Evolutionary conservation across 495 filamentous ascomycete genomes (phyloP).

Genomic region (Neurospora pannonica): DNA sequence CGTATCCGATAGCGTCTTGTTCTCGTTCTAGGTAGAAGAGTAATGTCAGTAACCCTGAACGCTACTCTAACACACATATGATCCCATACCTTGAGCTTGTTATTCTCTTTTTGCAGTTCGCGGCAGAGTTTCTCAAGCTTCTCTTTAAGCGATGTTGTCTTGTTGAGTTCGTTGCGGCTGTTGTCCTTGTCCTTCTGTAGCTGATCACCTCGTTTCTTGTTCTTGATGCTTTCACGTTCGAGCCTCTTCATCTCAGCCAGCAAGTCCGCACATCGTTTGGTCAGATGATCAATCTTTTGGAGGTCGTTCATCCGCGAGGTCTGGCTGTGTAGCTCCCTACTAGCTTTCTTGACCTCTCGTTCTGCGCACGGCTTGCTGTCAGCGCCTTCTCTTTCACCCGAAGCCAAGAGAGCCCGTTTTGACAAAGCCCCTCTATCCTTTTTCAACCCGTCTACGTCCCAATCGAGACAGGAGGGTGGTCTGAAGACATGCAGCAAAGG

Average conservation of each 20-base stretch:
- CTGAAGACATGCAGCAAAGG: not conserved
- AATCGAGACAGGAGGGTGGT: not conserved
- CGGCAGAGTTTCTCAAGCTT: conserved; percentile 92
- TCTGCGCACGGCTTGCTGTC: conserved; percentile 26
- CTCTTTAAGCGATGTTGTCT: conserved; percentile 77
- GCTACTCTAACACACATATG: not conserved
- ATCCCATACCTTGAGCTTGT: conserved; percentile 76
- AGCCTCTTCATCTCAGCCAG: conserved; percentile 88
- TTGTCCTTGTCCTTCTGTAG: conserved; percentile 96
- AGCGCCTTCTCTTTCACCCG: conserved; percentile 6
- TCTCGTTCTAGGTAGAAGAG: conserved; percentile 60
- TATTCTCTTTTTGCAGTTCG: conserved; percentile 90
- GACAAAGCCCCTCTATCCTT: not conserved
- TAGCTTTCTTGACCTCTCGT: conserved; percentile 79
- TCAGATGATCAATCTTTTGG: conserved; percentile 72
- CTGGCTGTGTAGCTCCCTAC: conserved; percentile 73
- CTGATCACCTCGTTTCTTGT: conserved; percentile 89
- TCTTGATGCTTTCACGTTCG: conserved; percentile 87
- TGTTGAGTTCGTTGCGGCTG: conserved; percentile 73
- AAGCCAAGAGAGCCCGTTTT: not conserved
- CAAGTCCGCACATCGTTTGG: conserved; percentile 84
- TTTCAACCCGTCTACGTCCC: not conserved
- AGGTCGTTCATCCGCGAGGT: conserved; percentile 67
- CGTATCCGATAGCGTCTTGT: conserved; percentile 73
- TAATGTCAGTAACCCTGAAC: not conserved